Base-by-base conservation (phyloP, 208 protist genomes). In the Trypanosoma platydactyli region DNA sequence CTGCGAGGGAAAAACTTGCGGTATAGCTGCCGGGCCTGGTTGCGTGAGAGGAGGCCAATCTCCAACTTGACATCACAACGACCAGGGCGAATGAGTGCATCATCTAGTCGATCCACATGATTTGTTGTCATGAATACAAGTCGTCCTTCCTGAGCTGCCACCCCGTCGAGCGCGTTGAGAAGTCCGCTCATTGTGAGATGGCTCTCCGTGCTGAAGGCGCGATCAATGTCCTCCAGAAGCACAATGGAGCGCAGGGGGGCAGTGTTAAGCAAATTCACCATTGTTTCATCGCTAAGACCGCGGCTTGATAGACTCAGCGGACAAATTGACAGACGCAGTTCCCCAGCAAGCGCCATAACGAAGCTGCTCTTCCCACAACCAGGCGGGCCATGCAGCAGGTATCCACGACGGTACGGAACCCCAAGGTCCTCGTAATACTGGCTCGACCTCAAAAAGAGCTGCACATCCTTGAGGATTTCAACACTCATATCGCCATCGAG, bases 121-220 rank as follows among this genome's bases (percentile, higher is more conserved):
- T 99, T 99, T 7, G 97, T 99, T 5, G 97, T 99, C 88, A 99
- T 96, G 76, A 99, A 98, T n/a, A 99, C 76, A 3, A 99, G 48
- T 40, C 94, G 65, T 7, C 95, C 97, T 54, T 99, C 96, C 40
- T 96, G 91, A n/a, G 91, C 88, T 0, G 81, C 87, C n/a, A 98
- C 83, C 27, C 97, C 97, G 62, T 99, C 97, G 6, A 99, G 75
- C 0, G 96, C 92, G 79, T 99, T 99, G 24, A 99, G 85, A 4
- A 99, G 71, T 6, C 95, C 97, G 50, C 81, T 94, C 80, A 99
- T 97, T 2, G 96, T 97, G 13, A 98, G 78, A 35, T 85, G 84
- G 70, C 86, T 84, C 50, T 93, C 86, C 45, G 77, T 77, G 33
- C 73, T 83, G 66, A 99, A 98, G 44, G 94, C 92, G 40, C 92